phyloP scores from a whole-genome alignment of 345 rosid genomes.

The Murraya paniculata region DNA sequence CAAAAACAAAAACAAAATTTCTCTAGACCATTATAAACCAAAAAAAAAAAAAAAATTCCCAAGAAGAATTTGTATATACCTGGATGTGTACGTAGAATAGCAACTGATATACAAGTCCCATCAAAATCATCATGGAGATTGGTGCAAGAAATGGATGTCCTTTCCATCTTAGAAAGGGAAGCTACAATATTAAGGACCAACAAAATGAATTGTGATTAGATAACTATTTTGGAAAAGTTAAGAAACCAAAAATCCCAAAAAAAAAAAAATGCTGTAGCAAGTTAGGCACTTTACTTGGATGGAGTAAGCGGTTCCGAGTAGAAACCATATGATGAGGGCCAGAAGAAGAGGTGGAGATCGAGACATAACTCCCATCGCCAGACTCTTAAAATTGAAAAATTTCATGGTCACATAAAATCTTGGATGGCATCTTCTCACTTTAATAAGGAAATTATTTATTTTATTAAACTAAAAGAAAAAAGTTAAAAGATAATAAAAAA shows the following conservation, averaged over 20 bases:
- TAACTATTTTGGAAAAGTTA: no score
- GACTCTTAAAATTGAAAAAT: neutral
- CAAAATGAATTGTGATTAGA: no score
- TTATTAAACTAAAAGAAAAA: no score
- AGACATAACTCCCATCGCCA: neutral
- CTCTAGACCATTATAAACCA: no score
- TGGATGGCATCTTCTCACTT: no score
- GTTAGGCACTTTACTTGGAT: neutral
- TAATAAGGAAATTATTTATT: no score
- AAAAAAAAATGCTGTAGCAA: no score
- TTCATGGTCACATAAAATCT: no score
- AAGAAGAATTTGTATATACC: conserved; percentile 1
- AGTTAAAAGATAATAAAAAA: no score
- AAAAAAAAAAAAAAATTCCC: no score
- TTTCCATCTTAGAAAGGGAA: conserved; percentile 42
- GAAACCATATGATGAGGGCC: neutral
- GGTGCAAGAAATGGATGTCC: conserved; percentile 32
- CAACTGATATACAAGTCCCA: conserved; percentile 29
- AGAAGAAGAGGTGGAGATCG: neutral
- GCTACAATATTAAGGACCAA: conserved; percentile 12
- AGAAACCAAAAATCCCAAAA: no score
- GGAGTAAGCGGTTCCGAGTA: neutral
- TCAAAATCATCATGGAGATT: conserved; percentile 25
- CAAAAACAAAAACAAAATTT: no score
- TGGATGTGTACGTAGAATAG: conserved; percentile 31